Base-by-base conservation (phyloP, 2,329 filamentous ascomycete genomes). In the Fonsecaea erecta region DNA sequence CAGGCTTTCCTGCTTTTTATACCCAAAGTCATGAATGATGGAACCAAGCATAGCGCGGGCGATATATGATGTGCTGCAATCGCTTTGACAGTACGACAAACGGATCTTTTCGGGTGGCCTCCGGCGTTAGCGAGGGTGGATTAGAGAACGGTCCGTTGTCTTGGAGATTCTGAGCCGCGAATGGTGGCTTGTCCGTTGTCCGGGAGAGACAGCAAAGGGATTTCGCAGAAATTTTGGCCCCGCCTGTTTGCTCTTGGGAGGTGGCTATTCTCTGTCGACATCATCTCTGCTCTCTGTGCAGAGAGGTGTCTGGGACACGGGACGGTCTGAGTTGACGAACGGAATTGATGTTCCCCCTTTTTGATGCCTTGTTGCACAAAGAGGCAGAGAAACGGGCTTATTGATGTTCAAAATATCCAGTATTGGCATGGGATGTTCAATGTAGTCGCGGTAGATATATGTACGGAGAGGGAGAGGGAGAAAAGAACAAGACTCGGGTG, bases 11-110 rank as follows among this genome's bases (percentile, higher is more conserved):
- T 48, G 43, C 43, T 48, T 48, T 24, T 5, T 48, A 48, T 48
- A 48, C 43, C 43, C 37, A 18, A 48, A 48, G 18, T 48, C 43
- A 48, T 48, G 43, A 48, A 48, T 48, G 43, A 48, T 48, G 43
- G 43, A 48, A 48, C 6, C 18, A 48, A 48, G 43, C 43, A 48
- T 26, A 48, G 43, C 43, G 43, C 43, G 18, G 43, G 43, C 43
- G 43, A 24, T 48, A 48, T 48, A 48, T 48, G 43, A 18, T 48
- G 18, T 40, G 37, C 52, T 32, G 34, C 54, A 57, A 40, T n/a
- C 21, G 37, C 34, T 57, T 57, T 40, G 28, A 40, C 43, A 12
- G 43, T 48, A 24, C 18, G 21, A 24, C 43, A 48, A 18, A 24
- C 18, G 43, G 43, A 48, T 48, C 43, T 21, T 24, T 48, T 16